A percentile compares a stretch with the other conserved stretches of the same genome.
phyloP scores from a whole-genome alignment of 192 early-diverging fungal species.

The Kickxella alabastrina region DNA sequence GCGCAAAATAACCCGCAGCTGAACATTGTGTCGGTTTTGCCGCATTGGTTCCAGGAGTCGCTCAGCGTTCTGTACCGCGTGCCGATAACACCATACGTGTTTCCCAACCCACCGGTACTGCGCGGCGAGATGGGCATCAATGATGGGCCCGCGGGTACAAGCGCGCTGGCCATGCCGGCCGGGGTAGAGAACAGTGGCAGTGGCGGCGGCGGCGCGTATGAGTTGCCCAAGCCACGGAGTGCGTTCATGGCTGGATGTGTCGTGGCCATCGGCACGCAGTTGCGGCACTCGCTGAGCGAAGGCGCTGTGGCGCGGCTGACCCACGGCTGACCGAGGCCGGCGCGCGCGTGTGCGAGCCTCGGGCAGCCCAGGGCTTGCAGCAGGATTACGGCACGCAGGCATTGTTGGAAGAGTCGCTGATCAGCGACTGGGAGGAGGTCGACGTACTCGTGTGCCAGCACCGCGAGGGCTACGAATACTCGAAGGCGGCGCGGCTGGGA shows the following conservation, averaged over 20 bases:
- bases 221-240: slow-evolving; percentile 28
- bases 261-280: slow-evolving; percentile 33
- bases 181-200: slow-evolving; percentile 23
- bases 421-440: slow-evolving; percentile 33
- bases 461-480: slow-evolving; percentile 46
- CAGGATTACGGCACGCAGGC: not conserved
- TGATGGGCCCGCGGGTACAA: not conserved
- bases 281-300: slow-evolving; percentile 24
- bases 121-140: slow-evolving; percentile 5
- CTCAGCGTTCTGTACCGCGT: slow-evolving; percentile 54
- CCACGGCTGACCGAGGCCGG: slow-evolving; percentile 44
- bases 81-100: slow-evolving; percentile 51
- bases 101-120: slow-evolving; percentile 50
- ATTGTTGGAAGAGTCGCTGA: slow-evolving; percentile 21
- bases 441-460: slow-evolving; percentile 48
- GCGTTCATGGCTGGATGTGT: slow-evolving; percentile 31
- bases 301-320: slow-evolving; percentile 25
- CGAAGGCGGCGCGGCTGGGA: slow-evolving; percentile 50
- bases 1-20: slow-evolving; percentile 43
- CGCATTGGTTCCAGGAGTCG: slow-evolving; percentile 72
- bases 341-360: slow-evolving; percentile 10
- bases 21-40: slow-evolving; percentile 60
- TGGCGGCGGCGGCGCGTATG: slow-evolving; percentile 25
- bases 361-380: not conserved
- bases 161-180: not conserved